phyloP scores from a whole-genome alignment of 2,329 filamentous ascomycete genomes.

The Beauveria rudraprayagi region DNA sequence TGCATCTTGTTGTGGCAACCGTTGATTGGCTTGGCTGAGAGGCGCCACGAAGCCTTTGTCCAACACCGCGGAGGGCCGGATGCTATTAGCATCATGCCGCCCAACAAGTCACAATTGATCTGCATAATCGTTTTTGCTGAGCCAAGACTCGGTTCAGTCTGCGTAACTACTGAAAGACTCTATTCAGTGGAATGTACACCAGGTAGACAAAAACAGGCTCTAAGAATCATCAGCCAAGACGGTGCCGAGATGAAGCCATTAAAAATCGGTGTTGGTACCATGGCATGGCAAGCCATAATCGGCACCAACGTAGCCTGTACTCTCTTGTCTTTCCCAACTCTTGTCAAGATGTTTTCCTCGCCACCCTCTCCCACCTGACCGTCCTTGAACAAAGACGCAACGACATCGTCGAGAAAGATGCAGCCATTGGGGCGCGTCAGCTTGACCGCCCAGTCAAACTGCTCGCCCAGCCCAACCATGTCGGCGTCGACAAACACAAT shows the following conservation, averaged over 20 bases:
- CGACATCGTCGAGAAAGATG: slow-evolving; percentile 42
- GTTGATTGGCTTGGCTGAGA: neutral
- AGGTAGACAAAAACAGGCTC: too few species aligned
- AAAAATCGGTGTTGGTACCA: slow-evolving; percentile 10
- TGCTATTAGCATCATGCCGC: neutral
- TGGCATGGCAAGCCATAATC: slow-evolving; percentile 10
- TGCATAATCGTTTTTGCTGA: neutral
- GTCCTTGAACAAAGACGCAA: slow-evolving; percentile 21
- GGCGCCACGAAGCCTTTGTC: neutral
- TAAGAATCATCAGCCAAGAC: neutral
- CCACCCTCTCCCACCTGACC: slow-evolving; percentile 30
- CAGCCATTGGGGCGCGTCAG: slow-evolving; percentile 29
- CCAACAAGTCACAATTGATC: neutral
- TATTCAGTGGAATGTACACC: neutral
- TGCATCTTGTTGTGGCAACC: neutral
- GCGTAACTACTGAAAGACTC: too few species aligned
- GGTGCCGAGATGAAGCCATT: slow-evolving; percentile 8
- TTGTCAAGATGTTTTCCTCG: slow-evolving; percentile 16
- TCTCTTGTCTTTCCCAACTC: slow-evolving; percentile 18
- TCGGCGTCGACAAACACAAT: slow-evolving; percentile 45
- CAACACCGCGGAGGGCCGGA: neutral
- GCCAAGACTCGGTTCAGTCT: neutral
- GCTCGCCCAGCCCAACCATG: slow-evolving; percentile 38
- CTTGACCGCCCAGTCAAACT: slow-evolving; percentile 34
- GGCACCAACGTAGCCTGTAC: slow-evolving; percentile 21